phyloP scores from a whole-genome alignment of 2,329 filamentous ascomycete genomes.

The Huntiella omanensis region DNA sequence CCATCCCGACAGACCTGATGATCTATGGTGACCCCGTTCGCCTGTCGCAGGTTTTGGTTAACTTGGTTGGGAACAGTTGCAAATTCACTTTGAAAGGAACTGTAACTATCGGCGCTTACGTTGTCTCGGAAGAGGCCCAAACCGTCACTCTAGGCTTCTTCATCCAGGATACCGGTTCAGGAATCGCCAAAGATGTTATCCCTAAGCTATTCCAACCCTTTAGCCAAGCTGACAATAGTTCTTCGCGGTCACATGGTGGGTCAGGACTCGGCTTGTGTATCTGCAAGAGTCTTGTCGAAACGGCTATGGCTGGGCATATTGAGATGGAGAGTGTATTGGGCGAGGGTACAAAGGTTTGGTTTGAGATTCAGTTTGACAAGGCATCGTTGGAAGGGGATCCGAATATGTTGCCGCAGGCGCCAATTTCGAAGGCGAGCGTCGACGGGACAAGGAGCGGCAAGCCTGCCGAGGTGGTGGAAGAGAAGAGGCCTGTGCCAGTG shows the following conservation, averaged over 20 bases:
- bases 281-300: slow-evolving; percentile 85
- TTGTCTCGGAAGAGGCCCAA: slow-evolving; percentile 52
- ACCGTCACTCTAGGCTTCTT: slow-evolving; percentile 63
- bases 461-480: too few species aligned
- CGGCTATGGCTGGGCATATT: slow-evolving; percentile 75
- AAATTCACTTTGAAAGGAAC: slow-evolving; percentile 83
- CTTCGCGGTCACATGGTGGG: slow-evolving; percentile 76
- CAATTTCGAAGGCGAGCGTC: background rate
- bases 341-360: slow-evolving; percentile 53
- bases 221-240: slow-evolving; percentile 79
- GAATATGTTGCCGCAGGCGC: background rate
- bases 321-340: slow-evolving; percentile 60
- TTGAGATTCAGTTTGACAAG: slow-evolving; percentile 73
- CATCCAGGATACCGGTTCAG: slow-evolving; percentile 79
- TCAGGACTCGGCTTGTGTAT: slow-evolving; percentile 84
- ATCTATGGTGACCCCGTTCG: slow-evolving; percentile 49
- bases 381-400: background rate
- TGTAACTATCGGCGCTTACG: slow-evolving; percentile 61
- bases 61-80: slow-evolving; percentile 79
- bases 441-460: background rate
- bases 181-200: slow-evolving; percentile 65
- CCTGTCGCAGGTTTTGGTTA: slow-evolving; percentile 52
- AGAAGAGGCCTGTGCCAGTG: too few species aligned
- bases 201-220: slow-evolving; percentile 83
- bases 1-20: slow-evolving; percentile 48